A percentile compares a stretch with the other conserved stretches of the same genome.
Evolutionary conservation across 345 rosid genomes (phyloP).

Genomic region (Eucalyptus coolabah): DNA sequence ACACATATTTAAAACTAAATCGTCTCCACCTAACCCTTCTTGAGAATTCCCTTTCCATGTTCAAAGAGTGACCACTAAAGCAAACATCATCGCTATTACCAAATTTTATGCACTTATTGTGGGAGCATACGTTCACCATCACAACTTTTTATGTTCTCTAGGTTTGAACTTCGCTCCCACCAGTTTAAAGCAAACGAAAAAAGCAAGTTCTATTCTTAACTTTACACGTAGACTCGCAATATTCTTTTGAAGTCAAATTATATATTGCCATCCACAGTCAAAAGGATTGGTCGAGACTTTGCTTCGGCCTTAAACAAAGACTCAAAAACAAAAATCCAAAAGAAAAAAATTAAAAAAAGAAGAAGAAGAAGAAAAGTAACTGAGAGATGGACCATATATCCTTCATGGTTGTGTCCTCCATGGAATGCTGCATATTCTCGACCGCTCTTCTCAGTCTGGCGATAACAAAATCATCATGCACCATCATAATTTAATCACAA

Average conservation of each 20-base stretch:
- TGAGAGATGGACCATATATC: not conserved
- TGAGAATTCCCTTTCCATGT: rapidly evolving
- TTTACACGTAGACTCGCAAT: not conserved
- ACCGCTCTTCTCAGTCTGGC: not conserved
- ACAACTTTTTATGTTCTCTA: not conserved
- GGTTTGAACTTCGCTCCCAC: not conserved
- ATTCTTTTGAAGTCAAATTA: not conserved
- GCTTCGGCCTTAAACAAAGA: not conserved
- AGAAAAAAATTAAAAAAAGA: not conserved
- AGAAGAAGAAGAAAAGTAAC: not conserved
- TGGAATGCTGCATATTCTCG: not conserved
- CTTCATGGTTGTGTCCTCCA: not conserved
- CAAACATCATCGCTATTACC: not conserved
- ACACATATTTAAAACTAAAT: too few species aligned
- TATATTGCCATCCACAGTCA: not conserved
- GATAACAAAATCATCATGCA: not conserved
- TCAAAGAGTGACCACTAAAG: too few species aligned
- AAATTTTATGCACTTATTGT: not conserved
- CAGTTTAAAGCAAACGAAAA: not conserved
- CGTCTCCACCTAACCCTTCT: rapidly evolving
- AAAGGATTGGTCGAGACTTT: not conserved
- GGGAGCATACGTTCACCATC: not conserved
- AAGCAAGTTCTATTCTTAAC: not conserved
- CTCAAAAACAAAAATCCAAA: not conserved
- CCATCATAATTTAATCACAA: not conserved